Base-by-base conservation (phyloP, 306 rosid species). In the Aeschynomene evenia region DNA sequence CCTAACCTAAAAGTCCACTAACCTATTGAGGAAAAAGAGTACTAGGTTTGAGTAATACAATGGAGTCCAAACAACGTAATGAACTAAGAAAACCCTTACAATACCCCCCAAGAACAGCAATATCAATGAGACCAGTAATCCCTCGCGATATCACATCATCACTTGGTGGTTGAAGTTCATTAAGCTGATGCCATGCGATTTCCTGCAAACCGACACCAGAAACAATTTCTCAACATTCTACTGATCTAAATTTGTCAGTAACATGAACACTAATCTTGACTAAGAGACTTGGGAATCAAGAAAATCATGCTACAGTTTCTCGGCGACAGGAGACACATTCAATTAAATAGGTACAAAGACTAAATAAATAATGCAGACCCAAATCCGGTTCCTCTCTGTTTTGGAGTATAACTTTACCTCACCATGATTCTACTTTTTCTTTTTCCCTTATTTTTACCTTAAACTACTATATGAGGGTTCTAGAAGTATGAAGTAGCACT, bases 151-250 rank as follows among this genome's bases (percentile, higher is more conserved):
- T 94, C 73, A 91, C 96, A 24, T 90, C 96, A 67, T 67, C 83
- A 81, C 79, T 91, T 4, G 88, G 86, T 40, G 98, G 92, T 55
- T 83, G 89, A 74, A 94, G 88, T 6, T 94, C 98, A 83, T 88
- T 97, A 60, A 94, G 88, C 52, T 92, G 85, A 9, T 90, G 98
- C 98, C 98, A 94, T 11, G 97, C 88, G 63, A 94, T 94, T 87
- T 94, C 98, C 98, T 94, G 85, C 83, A 80, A 42, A 29, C 72
- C 71, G 63, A 72, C 22, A 55, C 67, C 68, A 73, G 60, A 19
- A 66, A 22, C 15, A 57, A 74, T 42, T 40, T 20, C 68, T 85
- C 68, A 80, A 55, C 56, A 69, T 66, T 69, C 22, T 22, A n/a
- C 36, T 57, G 33, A 48, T 31, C 52, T 28, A 61, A 53, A 60